Base-by-base conservation (phyloP, 1,284 basidiomycete species). In the Pisolithus thermaeus region DNA sequence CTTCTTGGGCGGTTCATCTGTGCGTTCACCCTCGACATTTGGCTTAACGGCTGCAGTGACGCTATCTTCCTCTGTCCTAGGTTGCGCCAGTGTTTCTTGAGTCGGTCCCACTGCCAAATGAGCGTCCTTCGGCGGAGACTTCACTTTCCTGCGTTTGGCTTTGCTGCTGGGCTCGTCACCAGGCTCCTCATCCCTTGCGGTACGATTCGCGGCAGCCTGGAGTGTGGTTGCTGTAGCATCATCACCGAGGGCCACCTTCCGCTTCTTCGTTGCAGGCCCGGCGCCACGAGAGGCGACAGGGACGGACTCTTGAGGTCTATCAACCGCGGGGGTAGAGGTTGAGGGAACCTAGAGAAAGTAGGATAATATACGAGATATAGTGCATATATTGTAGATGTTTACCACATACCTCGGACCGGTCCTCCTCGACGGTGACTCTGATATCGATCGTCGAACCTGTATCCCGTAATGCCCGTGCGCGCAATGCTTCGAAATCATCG, bases 401-500 rank as follows among this genome's bases (percentile, higher is more conserved):
- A 43, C n/a, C 5, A 4, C 25, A 47, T 27, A 9, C 28, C 35
- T 23, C 36, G 7, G 16, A 39, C 5, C 27, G 46, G 44, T 16
- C 1, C 25, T 37, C 43, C 44, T 46, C 30, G 8, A 57, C 57
- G n/a, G 57, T 63, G 1, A 80, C 75, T 12, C 63, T 54, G 0
- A 80, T 66, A 23, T 75, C 71, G n/a, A 73, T 64, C 2, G 69
- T 53, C 0, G 49, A 2, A 57, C 46, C 1, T 59, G 59, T 16
- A 70, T 62, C 47, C 51, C 36, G 61, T 20, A 18, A 70, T 22
- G 77, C 73, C 39, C 74, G 64, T 8, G 75, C 69, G 52, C 70
- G 66, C 63, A 90, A 86, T 1, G 86, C 87, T 48, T 83, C 81
- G 55, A 88, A 90, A 64, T 90, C 87, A 45, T 85, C 87, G 44